Evolutionary conservation across 331 rosid species (phyloP).

Genomic region (Malus hybrid): DNA sequence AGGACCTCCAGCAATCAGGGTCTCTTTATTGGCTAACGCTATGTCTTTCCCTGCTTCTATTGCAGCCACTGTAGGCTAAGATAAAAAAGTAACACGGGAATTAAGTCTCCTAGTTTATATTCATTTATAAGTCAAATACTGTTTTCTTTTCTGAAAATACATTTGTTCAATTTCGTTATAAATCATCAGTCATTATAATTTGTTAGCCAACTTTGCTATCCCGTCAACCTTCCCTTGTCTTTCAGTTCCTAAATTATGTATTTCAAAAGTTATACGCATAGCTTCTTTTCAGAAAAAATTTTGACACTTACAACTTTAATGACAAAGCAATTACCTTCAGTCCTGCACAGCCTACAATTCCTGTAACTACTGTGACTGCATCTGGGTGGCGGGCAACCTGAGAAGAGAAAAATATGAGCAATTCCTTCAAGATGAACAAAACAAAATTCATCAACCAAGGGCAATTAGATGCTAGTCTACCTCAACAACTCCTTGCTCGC

Average conservation of each 20-base stretch:
- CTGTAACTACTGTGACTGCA: slow-evolving; percentile 82
- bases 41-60: slow-evolving; percentile 94
- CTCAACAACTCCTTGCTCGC: slow-evolving; percentile 94
- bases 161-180: neutral
- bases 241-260: neutral
- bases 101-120: slow-evolving; percentile 24
- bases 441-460: slow-evolving; percentile 3
- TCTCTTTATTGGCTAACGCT: slow-evolving; percentile 95
- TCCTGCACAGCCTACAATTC: slow-evolving; percentile 98
- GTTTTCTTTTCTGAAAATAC: neutral
- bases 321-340: slow-evolving; percentile 45
- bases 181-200: neutral
- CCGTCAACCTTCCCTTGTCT: neutral
- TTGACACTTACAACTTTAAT: neutral
- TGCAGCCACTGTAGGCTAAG: slow-evolving; percentile 92
- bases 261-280: neutral
- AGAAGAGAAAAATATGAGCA: slow-evolving; percentile 11
- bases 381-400: slow-evolving; percentile 99
- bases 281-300: too few relatives aligned
- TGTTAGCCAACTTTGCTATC: neutral
- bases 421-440: slow-evolving; percentile 4
- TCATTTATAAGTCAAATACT: neutral
- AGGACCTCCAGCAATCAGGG: slow-evolving; percentile 93
- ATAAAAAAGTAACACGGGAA: slow-evolving; percentile 11
- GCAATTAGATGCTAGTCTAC: slow-evolving; percentile 27